phyloP scores from a whole-genome alignment of 1,284 basidiomycete genomes.

The Marasmius tenuissimus region DNA sequence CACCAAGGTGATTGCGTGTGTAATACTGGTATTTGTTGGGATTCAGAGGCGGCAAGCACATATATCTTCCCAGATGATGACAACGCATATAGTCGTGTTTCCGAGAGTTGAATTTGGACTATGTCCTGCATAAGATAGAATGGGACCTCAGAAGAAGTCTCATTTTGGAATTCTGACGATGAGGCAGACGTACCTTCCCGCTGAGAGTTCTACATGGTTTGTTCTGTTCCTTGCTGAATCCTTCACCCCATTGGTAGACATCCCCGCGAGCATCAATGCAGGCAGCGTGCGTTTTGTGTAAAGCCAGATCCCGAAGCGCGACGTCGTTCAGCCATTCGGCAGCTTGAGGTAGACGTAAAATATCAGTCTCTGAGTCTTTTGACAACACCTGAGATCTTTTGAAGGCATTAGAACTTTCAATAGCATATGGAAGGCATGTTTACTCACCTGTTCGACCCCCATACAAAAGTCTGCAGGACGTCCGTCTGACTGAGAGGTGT shows the following conservation, averaged over 20 bases:
- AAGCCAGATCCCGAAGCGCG: slow-evolving; percentile 74
- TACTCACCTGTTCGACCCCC: slow-evolving; percentile 60
- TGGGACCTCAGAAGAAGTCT: neutral
- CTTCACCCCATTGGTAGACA: slow-evolving; percentile 86
- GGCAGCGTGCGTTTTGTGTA: slow-evolving; percentile 76
- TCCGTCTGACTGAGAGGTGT: slow-evolving; percentile 17
- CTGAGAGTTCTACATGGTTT: slow-evolving; percentile 56
- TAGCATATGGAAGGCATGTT: neutral
- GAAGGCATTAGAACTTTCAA: slow-evolving; percentile 3
- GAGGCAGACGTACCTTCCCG: slow-evolving; percentile 60
- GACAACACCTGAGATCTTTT: slow-evolving; percentile 46
- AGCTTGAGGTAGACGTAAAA: slow-evolving; percentile 48
- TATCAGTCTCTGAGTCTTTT: slow-evolving; percentile 31
- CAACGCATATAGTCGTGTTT: slow-evolving; percentile 68
- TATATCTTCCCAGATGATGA: slow-evolving; percentile 76
- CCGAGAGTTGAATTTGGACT: slow-evolving; percentile 54
- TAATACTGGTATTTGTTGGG: slow-evolving; percentile 35
- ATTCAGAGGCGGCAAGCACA: slow-evolving; percentile 58
- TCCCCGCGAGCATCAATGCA: slow-evolving; percentile 88
- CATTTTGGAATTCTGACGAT: neutral
- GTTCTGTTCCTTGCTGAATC: slow-evolving; percentile 42
- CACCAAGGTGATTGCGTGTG: slow-evolving; percentile 51
- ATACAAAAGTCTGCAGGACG: slow-evolving; percentile 43
- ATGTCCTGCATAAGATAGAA: slow-evolving; percentile 58
- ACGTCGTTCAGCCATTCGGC: slow-evolving; percentile 59